phyloP scores from a whole-genome alignment of 768 basidiomycete genomes.

The Mrakia gelida region DNA sequence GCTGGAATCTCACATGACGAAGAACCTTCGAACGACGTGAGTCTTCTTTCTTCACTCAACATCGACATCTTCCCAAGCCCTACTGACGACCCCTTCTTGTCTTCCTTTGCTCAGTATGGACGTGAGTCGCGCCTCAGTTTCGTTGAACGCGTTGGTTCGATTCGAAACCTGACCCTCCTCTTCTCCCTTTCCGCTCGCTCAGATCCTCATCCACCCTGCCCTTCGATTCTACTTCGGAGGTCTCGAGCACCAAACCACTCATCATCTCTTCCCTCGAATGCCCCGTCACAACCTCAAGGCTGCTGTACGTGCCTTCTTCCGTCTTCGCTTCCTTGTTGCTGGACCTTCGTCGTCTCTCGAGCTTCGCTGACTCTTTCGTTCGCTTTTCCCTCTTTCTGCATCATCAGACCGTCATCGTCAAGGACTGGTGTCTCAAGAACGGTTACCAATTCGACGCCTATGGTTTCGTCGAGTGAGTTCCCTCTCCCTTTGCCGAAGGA shows the following conservation, averaged over 20 bases:
- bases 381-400: too few relatives aligned
- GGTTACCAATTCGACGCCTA: constrained; percentile 14
- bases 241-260: constrained; percentile 22
- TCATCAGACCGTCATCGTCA: constrained; percentile 12
- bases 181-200: neutral
- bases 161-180: neutral
- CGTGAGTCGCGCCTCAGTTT: neutral
- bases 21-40: constrained; percentile 22
- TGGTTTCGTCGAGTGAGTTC: constrained; percentile 25
- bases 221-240: constrained; percentile 24
- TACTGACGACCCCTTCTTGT: too few relatives aligned
- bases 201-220: constrained; percentile 21
- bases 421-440: constrained; percentile 10
- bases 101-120: neutral
- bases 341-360: too few relatives aligned
- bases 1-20: constrained; percentile 18
- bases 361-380: too few relatives aligned
- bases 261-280: constrained; percentile 23
- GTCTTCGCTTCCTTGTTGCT: too few relatives aligned
- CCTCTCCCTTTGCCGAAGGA: neutral
- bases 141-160: too few relatives aligned
- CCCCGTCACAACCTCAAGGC: constrained; percentile 19
- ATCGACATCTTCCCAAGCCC: too few relatives aligned
- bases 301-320: neutral
- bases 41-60: too few relatives aligned